Conservation (phyloP, 192 early-diverging fungal genomes). For the Coemansia sp. region DNA sequence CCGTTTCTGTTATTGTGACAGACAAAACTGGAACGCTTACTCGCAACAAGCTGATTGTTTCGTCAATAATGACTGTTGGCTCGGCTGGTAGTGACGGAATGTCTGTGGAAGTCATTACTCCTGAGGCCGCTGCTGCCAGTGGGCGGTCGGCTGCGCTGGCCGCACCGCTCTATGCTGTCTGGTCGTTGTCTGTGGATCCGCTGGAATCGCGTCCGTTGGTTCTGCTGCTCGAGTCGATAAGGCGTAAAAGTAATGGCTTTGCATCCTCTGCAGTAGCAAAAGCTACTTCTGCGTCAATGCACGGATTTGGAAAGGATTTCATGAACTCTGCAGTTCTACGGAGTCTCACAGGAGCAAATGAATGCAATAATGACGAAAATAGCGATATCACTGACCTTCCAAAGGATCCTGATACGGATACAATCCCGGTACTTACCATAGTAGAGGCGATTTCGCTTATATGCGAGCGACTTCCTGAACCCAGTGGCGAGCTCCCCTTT, state of each 20-base stretch:
- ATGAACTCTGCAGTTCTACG: conserved; percentile 41
- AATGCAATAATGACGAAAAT: neutral
- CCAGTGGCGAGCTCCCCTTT: conserved; percentile 40
- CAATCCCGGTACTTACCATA: conserved; percentile 13
- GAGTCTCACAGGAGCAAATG: conserved; percentile 16
- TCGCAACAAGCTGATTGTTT: conserved; percentile 60
- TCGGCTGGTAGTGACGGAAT: conserved; percentile 2
- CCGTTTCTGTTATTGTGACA: conserved; percentile 64
- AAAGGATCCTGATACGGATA: conserved; percentile 18
- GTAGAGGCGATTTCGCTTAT: conserved; percentile 19
- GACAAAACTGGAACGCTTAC: conserved; percentile 79
- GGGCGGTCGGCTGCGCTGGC: conserved; percentile 30
- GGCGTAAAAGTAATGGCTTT: neutral
- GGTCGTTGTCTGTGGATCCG: conserved; percentile 48
- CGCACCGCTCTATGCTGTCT: conserved; percentile 33
- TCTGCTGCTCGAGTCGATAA: conserved; percentile 11
- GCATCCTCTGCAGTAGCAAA: neutral
- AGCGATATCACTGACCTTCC: conserved; percentile 10
- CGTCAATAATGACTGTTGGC: conserved; percentile 29
- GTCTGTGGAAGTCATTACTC: conserved; percentile 42
- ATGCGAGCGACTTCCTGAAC: conserved; percentile 26
- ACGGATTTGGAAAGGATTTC: conserved; percentile 48
- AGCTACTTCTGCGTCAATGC: conserved; percentile 4
- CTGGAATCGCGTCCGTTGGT: conserved; percentile 34
- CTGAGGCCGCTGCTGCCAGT: conserved; percentile 21